Evolutionary conservation across 2,329 filamentous ascomycete species (phyloP), one percentile per base, ranked within the genome.

Genomic region (Metarhizium album): DNA sequence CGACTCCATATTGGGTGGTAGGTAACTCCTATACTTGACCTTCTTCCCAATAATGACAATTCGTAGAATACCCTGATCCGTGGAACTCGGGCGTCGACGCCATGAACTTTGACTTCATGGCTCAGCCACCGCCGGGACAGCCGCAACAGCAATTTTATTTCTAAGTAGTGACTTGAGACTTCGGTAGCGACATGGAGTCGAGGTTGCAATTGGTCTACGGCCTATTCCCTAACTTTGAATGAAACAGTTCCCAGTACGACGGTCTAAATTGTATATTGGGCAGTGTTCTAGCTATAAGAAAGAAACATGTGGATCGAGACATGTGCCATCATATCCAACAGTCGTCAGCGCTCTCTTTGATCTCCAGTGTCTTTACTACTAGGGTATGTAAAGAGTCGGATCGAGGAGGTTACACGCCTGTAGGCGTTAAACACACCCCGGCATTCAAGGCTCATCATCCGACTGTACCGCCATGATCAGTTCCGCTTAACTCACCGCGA

Each of bases 1-100:
- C 60, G 80, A 84, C 58, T 82, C 79, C 3, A 84, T 84, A 45
- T 84, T 83, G 68, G 83, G 79, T 74, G 80, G 80, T 83, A 66
- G 63, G 77, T 70, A 11, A 38, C 0, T n/a, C n/a, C 5, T 35
- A 20, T 40, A 2, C 20, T n/a, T 3, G 6, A 23, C 14, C 7
- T 6, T 43, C 22, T 40, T 4, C 8, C 20, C 38, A 18, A 43
- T 43, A 24, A 24, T 43, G 40, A 43, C 40, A 43, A 24, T 35
- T 46, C 2, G 45, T 51, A 80, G 78, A 80, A 70, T 78, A 76
- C 2, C 77, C 77, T 4, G 76, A 81, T 58, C 75, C 78, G 0
- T 81, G 78, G 70, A 80, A 80, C 54, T 70, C 72, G 6, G 74
- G 46, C 11, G 52, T 78, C 51, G 79, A 81, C 58, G 64, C 72